A percentile compares a stretch with the other conserved stretches of the same genome.
These are phyloP conservation scores for Mycena kentingensis DNA, from an alignment of 768 basidiomycete species.

Conservation along the genomic window DNA sequence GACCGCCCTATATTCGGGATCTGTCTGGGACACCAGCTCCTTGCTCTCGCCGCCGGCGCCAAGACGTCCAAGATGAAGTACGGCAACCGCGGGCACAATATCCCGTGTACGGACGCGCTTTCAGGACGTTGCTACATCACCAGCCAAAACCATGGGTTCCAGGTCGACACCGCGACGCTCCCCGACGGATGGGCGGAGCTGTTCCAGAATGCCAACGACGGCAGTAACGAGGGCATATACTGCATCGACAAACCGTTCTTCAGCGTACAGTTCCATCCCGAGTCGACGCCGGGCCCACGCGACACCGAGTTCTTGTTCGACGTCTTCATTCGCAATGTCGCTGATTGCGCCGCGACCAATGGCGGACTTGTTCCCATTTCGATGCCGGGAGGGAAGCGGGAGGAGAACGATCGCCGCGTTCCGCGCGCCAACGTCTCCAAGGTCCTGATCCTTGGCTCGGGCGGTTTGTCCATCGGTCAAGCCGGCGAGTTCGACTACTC, in stretches of 20 bases:
- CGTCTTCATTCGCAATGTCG: constrained; percentile 88
- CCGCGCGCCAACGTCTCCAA: constrained; percentile 83
- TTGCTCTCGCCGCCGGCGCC: constrained; percentile 93
- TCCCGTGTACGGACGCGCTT: constrained; percentile 92
- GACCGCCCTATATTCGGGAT: constrained; percentile 95
- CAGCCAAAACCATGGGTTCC: constrained; percentile 97
- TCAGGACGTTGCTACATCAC: constrained; percentile 99
- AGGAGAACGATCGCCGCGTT: constrained; percentile 74
- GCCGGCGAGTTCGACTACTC: constrained; percentile 99
- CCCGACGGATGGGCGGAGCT: constrained; percentile 89
- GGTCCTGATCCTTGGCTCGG: constrained; percentile 95
- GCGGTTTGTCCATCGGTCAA: constrained; percentile 96
- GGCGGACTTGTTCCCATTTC: constrained; percentile 53
- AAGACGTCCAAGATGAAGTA: constrained; percentile 99
- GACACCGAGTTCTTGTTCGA: constrained; percentile 99
- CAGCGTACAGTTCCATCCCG: constrained; percentile 99
- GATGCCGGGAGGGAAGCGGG: constrained; percentile 80
- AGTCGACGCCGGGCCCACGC: constrained; percentile 93
- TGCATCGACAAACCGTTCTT: constrained; percentile 93
- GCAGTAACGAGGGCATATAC: constrained; percentile 97
- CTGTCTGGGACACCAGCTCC: constrained; percentile 95
- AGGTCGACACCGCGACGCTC: constrained; percentile 82
- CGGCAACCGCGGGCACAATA: constrained; percentile 98
- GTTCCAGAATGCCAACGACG: constrained; percentile 96
- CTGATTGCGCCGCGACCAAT: constrained; percentile 66